These are phyloP conservation scores for Backusella tuberculispora DNA, from an alignment of 192 early-diverging fungal species.

Conservation along the genomic window DNA sequence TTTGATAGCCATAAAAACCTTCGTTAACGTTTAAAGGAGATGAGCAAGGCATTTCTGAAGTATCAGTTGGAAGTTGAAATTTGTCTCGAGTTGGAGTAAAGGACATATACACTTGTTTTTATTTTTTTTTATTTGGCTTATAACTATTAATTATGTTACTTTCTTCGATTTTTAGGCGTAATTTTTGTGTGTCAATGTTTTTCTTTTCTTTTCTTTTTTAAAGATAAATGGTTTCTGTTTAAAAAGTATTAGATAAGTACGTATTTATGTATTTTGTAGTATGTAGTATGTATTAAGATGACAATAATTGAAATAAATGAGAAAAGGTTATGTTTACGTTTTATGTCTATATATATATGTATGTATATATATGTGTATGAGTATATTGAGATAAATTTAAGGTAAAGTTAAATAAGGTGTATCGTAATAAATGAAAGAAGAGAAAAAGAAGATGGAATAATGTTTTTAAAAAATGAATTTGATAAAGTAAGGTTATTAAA, in stretches of 20 bases:
- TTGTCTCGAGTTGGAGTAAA: constrained; percentile 13
- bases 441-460: constrained; percentile 12
- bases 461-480: constrained; percentile 12
- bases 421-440: neutral
- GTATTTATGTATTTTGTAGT: neutral
- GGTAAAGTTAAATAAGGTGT: neutral
- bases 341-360: neutral
- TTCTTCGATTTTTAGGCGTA: neutral
- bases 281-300: neutral
- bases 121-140: neutral
- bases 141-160: neutral
- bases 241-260: neutral
- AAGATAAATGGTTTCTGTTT: neutral
- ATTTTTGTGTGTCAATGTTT: neutral
- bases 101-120: neutral
- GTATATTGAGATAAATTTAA: neutral
- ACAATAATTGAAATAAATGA: neutral
- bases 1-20: neutral
- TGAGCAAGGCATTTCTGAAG: neutral
- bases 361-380: neutral
- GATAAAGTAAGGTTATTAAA: constrained; percentile 25
- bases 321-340: neutral
- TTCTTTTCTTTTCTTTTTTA: neutral
- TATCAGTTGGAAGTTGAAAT: constrained; percentile 5
- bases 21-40: neutral